Evolutionary conservation across 2,329 filamentous ascomycete genomes (phyloP).

Genomic region (Incumbomyces lentus): DNA sequence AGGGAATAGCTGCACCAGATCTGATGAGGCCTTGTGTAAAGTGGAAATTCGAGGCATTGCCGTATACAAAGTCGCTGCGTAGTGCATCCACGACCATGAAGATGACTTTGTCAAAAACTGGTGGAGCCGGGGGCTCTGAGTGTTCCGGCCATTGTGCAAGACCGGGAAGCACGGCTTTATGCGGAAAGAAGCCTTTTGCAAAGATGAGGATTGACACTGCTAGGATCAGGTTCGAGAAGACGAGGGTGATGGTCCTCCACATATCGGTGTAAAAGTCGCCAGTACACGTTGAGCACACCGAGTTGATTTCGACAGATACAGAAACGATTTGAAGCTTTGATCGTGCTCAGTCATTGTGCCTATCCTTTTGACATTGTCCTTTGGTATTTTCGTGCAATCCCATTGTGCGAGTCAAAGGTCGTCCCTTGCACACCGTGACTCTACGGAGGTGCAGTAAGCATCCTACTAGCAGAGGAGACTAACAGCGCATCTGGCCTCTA

Average conservation of each 20-base stretch:
- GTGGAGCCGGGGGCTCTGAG: conserved; percentile 38
- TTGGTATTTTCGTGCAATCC: too few species aligned
- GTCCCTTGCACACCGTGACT: too few species aligned
- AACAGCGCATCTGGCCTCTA: too few species aligned
- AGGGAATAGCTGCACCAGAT: conserved; percentile 73
- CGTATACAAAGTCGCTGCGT: conserved; percentile 73
- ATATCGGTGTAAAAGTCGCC: too few species aligned
- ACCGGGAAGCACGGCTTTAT: conserved; percentile 86
- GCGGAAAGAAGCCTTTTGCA: conserved; percentile 87
- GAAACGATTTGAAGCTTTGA: too few species aligned
- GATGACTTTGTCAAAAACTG: conserved; percentile 77
- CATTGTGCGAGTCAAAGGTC: too few species aligned
- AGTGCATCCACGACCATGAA: conserved; percentile 98
- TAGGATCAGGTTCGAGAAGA: conserved; percentile 18
- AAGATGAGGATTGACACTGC: conserved; percentile 50
- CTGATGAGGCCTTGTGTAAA: conserved; percentile 86
- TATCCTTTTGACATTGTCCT: too few species aligned
- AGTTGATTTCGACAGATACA: too few species aligned
- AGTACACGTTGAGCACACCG: too few species aligned
- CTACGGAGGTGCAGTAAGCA: too few species aligned
- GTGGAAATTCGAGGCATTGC: conserved; percentile 65
- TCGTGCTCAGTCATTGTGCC: too few species aligned
- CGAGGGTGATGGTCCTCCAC: background rate
- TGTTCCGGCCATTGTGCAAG: conserved; percentile 49
- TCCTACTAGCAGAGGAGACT: too few species aligned